phyloP scores from a whole-genome alignment of 108 stramenopile species.

The Pseudonitzschia multistriata region DNA sequence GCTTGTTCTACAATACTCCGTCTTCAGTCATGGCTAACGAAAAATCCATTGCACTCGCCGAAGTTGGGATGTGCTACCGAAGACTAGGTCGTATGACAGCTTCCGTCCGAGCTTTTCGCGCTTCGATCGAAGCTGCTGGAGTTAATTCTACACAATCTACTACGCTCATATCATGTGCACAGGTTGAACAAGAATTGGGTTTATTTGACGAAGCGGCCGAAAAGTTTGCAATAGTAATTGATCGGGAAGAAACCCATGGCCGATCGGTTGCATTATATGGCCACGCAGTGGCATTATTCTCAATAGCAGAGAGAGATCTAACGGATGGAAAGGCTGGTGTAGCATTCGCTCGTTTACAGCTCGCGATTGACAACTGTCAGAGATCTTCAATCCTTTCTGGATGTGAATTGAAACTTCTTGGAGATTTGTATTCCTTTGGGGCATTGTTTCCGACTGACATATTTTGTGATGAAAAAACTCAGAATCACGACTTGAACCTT shows the following conservation, averaged over 20 bases:
- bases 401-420: constrained; percentile 62
- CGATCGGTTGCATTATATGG: constrained; percentile 49
- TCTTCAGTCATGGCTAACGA: constrained; percentile 14
- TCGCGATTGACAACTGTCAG: constrained; percentile 34
- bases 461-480: constrained; percentile 31
- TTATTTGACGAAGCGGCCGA: constrained; percentile 55
- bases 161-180: constrained; percentile 59
- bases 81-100: constrained; percentile 66
- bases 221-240: constrained; percentile 48
- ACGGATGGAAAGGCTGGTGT: constrained; percentile 66
- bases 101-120: constrained; percentile 51
- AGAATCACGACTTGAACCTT: background rate
- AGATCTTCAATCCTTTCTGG: constrained; percentile 12
- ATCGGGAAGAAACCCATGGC: constrained; percentile 13
- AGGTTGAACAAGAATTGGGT: constrained; percentile 70
- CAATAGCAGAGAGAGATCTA: constrained; percentile 47
- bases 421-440: constrained; percentile 71
- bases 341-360: constrained; percentile 39
- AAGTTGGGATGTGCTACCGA: constrained; percentile 62
- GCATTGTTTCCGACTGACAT: constrained; percentile 53
- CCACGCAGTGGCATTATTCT: constrained; percentile 44
- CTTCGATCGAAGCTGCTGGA: constrained; percentile 40
- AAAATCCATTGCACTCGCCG: constrained; percentile 38
- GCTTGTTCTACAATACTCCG: constrained; percentile 41
- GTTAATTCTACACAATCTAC: constrained; percentile 25